Percentiles rank a stretch among this genome's conserved stretches.
Conservation (phyloP, 2,329 filamentous ascomycete species). For the Colletotrichum caudatum region DNA sequence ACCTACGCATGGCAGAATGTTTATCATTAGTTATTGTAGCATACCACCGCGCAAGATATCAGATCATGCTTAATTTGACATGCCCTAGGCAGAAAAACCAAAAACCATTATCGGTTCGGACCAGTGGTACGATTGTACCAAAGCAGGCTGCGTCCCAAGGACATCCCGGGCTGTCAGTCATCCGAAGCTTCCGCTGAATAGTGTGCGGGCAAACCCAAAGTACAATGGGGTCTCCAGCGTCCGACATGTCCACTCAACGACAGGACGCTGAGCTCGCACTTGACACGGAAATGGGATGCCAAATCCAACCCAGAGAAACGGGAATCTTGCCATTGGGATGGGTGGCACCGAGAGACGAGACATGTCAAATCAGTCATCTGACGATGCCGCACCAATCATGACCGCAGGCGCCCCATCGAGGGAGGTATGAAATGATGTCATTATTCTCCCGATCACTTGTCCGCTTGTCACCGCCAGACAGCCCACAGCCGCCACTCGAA, state of each 20-base stretch:
- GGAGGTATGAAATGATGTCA: slow-evolving; percentile 28
- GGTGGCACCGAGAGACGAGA: not conserved
- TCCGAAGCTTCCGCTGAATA: slow-evolving; percentile 6
- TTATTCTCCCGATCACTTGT: not conserved
- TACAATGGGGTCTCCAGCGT: no score
- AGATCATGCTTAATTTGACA: slow-evolving; percentile 5
- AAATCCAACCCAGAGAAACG: not conserved
- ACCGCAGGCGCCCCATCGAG: not conserved
- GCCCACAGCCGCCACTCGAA: not conserved
- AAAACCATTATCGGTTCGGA: not conserved
- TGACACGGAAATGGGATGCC: not conserved
- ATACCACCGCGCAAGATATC: slow-evolving; percentile 2
- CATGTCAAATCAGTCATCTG: slow-evolving; percentile 15
- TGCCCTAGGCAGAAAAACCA: not conserved
- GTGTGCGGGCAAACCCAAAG: not conserved
- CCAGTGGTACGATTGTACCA: not conserved
- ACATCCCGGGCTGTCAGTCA: not conserved
- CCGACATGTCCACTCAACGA: not conserved
- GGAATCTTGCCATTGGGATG: slow-evolving; percentile 13
- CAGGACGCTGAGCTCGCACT: not conserved
- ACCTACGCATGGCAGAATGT: not conserved
- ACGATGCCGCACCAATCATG: slow-evolving; percentile 14
- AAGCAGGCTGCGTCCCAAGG: not conserved
- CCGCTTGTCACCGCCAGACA: slow-evolving; percentile 1
- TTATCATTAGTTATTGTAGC: not conserved